Evolutionary conservation across 306 rosid genomes (phyloP), one percentile per base, ranked within the genome.

Genomic region (Vigna trinervia): DNA sequence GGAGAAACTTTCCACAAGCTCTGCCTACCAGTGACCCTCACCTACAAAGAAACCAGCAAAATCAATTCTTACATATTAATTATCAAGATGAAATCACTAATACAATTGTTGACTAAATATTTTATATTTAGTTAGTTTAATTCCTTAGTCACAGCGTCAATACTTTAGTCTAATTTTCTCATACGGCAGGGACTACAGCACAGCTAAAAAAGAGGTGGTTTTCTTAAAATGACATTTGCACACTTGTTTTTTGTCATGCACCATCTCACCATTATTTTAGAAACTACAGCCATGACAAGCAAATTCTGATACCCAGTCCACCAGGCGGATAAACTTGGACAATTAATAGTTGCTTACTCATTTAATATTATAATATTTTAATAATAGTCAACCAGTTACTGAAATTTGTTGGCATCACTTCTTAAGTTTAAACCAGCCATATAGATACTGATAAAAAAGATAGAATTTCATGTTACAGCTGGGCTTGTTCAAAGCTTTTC

Each of bases 1-100:
- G 99, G 97, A 73, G 96, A 92, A 66, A 95, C 96, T 89, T 92
- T 95, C 99, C 99, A 95, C 88, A 92, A 74, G 88, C 82, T 89
- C 80, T 85, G 92, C 83, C 97, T 87, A 7, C 99, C 93, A 62
- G 97, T 75, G 84, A 90, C 97, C 78, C 80, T 92, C 71, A 85
- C 95, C 99, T 95, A 73, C 87, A 81, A 65, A 69, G 74, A 81
- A 70, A 81, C 28, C 62, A 82, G 39, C 75, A 70, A 67, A 86
- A 79, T 50, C 28, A 73, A 56, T 23, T 76, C 1, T 54, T 60
- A 57, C 15, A 12, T 66, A 70, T 54, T 66, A 26, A 26, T 26
- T 26, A 34, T 45, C 20, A 46, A 19, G 30, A 69, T 46, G 54
- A 69, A 58, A 58, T 65, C 30, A 64, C 73, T 22, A 39, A 20